A percentile compares a stretch with the other conserved stretches of the same genome.
Conservation (phyloP, 2,329 filamentous ascomycete species). For the Penicillium italicum region DNA sequence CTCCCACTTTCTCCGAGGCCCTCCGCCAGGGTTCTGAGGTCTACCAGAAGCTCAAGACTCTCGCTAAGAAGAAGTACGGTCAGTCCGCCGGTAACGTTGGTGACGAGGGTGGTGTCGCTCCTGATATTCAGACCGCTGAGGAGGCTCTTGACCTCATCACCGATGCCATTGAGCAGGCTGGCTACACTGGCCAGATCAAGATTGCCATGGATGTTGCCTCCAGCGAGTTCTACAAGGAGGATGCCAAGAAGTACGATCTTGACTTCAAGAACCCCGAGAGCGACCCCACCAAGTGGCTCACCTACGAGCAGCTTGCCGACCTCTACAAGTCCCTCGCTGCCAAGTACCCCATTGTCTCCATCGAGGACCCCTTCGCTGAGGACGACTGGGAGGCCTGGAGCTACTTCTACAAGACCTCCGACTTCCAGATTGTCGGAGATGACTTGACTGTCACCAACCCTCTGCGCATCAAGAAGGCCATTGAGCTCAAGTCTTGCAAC, state of each 20-base stretch:
- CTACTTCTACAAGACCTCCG: slow-evolving; percentile 99
- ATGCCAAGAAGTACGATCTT: slow-evolving; percentile 98
- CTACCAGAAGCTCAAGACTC: slow-evolving; percentile 94
- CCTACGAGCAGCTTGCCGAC: slow-evolving; percentile 92
- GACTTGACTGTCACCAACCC: slow-evolving; percentile 99
- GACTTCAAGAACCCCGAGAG: slow-evolving; percentile 99
- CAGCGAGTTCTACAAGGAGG: slow-evolving; percentile 98
- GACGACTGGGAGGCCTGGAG: slow-evolving; percentile 99
- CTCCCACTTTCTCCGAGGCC: slow-evolving; percentile 89
- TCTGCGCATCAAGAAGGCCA: slow-evolving; percentile 98
- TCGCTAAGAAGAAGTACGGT: slow-evolving; percentile 99
- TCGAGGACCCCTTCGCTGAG: slow-evolving; percentile 99
- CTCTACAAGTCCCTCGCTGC: slow-evolving; percentile 80
- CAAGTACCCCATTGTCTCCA: slow-evolving; percentile 98
- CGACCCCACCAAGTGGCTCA: slow-evolving; percentile 96
- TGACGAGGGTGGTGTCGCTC: slow-evolving; percentile 98
- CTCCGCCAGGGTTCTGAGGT: slow-evolving; percentile 96
- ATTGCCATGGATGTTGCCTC: slow-evolving; percentile 99
- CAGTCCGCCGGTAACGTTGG: slow-evolving; percentile 98
- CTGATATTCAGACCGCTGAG: slow-evolving; percentile 94
- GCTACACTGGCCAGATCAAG: slow-evolving; percentile 93
- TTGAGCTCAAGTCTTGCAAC: slow-evolving; percentile 98
- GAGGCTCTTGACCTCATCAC: slow-evolving; percentile 97
- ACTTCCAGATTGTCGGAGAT: slow-evolving; percentile 98
- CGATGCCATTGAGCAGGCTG: slow-evolving; percentile 87